Evolutionary conservation across 495 filamentous ascomycete genomes (phyloP).

Genomic region (Penicillium chermesinum): DNA sequence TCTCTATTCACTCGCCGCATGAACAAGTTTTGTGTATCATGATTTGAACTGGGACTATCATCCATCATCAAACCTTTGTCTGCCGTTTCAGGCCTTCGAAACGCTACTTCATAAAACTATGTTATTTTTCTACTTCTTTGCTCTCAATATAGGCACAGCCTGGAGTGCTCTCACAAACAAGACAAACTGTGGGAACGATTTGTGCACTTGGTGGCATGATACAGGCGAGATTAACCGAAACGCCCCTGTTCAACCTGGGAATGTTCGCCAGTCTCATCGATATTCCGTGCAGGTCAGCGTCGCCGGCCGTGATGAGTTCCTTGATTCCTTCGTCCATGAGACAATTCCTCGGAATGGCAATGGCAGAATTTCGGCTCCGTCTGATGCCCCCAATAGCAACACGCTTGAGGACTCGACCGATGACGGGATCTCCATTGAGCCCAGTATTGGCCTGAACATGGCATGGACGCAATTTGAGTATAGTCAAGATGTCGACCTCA

Average conservation of each 20-base stretch:
- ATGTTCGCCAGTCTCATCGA: not conserved
- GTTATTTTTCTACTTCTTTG: too few species aligned
- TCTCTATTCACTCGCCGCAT: too few species aligned
- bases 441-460: not conserved
- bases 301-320: not conserved
- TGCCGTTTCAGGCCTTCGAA: too few species aligned
- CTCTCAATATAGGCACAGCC: too few species aligned
- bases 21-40: too few species aligned
- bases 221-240: conserved; percentile 16
- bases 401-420: not conserved
- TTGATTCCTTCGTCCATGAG: not conserved
- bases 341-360: not conserved
- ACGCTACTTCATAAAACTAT: too few species aligned
- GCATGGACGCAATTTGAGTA: not conserved
- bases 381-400: not conserved
- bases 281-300: not conserved
- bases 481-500: not conserved
- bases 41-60: too few species aligned
- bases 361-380: too few species aligned
- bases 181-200: too few species aligned
- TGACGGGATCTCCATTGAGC: not conserved
- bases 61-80: too few species aligned
- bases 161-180: too few species aligned
- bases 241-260: not conserved
- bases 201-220: conserved; percentile 27